phyloP scores from a whole-genome alignment of 2,329 filamentous ascomycete species.

The Chrysoporthe deuterocubensis region DNA sequence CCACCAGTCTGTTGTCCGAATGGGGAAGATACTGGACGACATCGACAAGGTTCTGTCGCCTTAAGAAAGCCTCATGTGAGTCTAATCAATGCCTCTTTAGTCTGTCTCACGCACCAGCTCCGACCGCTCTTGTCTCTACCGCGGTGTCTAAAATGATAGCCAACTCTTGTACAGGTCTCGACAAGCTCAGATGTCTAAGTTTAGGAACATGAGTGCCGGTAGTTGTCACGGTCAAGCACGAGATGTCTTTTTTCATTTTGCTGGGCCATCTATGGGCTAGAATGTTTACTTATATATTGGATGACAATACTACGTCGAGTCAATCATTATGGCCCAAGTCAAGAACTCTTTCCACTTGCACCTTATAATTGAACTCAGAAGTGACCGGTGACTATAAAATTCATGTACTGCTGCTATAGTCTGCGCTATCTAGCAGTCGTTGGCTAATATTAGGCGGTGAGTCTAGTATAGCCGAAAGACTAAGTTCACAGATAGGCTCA shows the following conservation, averaged over 20 bases:
- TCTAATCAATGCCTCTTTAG: not conserved
- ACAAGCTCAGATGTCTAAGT: not conserved
- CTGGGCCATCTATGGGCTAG: not conserved
- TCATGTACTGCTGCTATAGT: not conserved
- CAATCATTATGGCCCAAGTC: not conserved
- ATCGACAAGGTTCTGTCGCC: slow-evolving; percentile 11
- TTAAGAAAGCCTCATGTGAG: not conserved
- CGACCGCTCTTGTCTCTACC: not conserved
- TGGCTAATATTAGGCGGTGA: too few species aligned
- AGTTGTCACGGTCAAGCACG: not conserved
- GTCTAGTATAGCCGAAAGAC: too few species aligned
- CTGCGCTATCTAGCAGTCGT: too few species aligned
- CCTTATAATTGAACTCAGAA: not conserved
- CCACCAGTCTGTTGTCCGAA: slow-evolving; percentile 9
- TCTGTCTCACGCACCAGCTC: not conserved
- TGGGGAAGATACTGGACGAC: slow-evolving; percentile 15
- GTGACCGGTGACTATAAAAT: not conserved
- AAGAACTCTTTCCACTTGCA: not conserved
- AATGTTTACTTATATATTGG: not conserved
- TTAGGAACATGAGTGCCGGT: not conserved
- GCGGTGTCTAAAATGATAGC: not conserved
- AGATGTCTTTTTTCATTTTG: not conserved
- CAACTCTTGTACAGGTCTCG: not conserved
- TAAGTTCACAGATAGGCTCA: too few species aligned
- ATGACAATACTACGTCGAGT: too few species aligned